A percentile compares a stretch with the other conserved stretches of the same genome.
Conservation (phyloP, 75 land plant species). For the Chamaecyparis obtusa region DNA sequence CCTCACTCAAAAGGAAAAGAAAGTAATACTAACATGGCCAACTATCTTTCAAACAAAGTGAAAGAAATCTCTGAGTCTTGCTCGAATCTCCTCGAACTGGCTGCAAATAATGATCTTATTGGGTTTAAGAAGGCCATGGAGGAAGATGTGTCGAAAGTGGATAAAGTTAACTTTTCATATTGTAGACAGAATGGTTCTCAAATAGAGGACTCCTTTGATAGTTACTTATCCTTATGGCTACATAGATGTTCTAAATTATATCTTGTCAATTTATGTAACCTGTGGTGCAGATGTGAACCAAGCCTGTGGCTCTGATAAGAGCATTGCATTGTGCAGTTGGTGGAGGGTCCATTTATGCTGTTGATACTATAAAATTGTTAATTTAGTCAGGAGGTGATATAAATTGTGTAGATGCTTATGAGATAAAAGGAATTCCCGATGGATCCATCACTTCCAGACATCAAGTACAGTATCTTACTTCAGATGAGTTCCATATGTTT, state of each 20-base stretch:
- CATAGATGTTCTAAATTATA: constrained; percentile 51
- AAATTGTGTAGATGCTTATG: no score
- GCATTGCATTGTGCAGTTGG: constrained; percentile 78
- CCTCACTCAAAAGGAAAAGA: no score
- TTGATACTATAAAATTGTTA: constrained; percentile 56
- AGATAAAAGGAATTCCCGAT: no score
- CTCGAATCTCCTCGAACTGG: constrained; percentile 64
- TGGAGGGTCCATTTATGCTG: constrained; percentile 42
- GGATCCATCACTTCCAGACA: no score
- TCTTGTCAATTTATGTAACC: constrained; percentile 28
- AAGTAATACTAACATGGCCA: not conserved
- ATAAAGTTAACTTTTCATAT: constrained; percentile 61
- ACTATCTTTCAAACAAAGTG: not conserved
- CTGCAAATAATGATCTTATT: constrained; percentile 67
- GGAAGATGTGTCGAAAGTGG: constrained; percentile 33
- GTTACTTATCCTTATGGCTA: constrained; percentile 76
- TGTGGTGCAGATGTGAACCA: constrained; percentile 49
- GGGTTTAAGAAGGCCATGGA: constrained; percentile 43
- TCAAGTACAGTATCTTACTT: no score
- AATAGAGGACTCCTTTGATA: constrained; percentile 67
- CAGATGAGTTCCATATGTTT: no score
- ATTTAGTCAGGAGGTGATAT: constrained; percentile 39
- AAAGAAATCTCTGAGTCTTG: constrained; percentile 23
- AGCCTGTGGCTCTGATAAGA: constrained; percentile 42
- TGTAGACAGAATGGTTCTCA: constrained; percentile 43